Percentiles rank a stretch among this genome's conserved stretches.
phyloP scores from a whole-genome alignment of 2,329 filamentous ascomycete genomes.

The Rhinocladiella similis region DNA sequence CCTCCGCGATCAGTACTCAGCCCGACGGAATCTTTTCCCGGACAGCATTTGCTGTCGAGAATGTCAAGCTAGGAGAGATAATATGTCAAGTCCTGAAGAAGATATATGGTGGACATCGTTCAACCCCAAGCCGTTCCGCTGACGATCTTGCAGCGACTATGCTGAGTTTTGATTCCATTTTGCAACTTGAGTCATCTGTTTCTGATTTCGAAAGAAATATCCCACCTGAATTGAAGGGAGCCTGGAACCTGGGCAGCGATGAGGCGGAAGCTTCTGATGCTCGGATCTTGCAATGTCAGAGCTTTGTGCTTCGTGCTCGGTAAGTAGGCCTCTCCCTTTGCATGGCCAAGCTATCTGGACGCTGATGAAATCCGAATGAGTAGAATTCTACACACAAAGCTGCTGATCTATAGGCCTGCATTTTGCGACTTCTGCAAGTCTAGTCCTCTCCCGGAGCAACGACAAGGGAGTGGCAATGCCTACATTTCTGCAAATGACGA shows the following conservation, averaged over 20 bases:
- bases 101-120: not conserved
- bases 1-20: not conserved
- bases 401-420: slow-evolving; percentile 6
- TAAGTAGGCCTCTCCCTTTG: not conserved
- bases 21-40: not conserved
- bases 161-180: not conserved
- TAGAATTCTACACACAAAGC: not conserved
- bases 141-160: not conserved
- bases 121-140: too few relatives aligned
- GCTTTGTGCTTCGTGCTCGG: slow-evolving; percentile 5
- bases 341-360: not conserved
- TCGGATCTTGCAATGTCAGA: slow-evolving; percentile 1
- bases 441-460: too few relatives aligned
- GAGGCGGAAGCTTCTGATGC: not conserved
- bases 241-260: too few relatives aligned
- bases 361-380: not conserved
- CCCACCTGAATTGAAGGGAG: not conserved
- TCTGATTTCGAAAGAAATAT: not conserved
- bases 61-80: slow-evolving; percentile 3
- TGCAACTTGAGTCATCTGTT: not conserved
- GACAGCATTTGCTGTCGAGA: slow-evolving; percentile 3
- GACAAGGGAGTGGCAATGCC: too few relatives aligned
- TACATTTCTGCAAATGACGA: too few relatives aligned
- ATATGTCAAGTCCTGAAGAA: not conserved
- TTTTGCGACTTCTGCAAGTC: slow-evolving; percentile 2